Conservation (phyloP, 225 moss, liverwort and hornwort genomes). For the Asterella californica region DNA sequence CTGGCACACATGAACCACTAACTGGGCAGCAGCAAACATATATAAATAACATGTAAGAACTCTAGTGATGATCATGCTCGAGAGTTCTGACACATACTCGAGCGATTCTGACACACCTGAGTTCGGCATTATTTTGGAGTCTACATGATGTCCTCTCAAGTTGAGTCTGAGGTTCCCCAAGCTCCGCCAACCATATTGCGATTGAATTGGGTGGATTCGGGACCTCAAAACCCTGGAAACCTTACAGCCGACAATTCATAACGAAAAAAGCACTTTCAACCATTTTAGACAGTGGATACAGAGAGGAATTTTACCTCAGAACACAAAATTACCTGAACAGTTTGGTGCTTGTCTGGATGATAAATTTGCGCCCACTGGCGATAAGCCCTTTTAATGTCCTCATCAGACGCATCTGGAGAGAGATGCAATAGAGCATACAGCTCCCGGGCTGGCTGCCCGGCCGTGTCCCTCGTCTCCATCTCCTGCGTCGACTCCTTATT, state of each 20-base stretch:
- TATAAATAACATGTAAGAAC: neutral
- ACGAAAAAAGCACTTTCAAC: neutral
- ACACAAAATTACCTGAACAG: constrained; percentile 57
- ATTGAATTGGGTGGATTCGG: neutral
- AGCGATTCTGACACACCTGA: neutral
- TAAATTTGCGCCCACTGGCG: constrained; percentile 97
- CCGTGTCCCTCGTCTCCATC: constrained; percentile 46
- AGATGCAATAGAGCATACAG: constrained; percentile 93
- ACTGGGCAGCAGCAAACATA: neutral
- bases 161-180: too few relatives aligned
- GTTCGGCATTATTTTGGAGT: neutral
- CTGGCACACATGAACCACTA: too few relatives aligned
- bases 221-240: neutral
- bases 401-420: constrained; percentile 90
- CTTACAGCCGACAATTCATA: neutral
- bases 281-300: neutral
- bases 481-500: neutral
- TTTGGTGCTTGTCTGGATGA: constrained; percentile 95
- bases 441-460: constrained; percentile 59
- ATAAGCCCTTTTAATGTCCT: constrained; percentile 87
- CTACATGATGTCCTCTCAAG: neutral
- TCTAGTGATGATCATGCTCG: neutral
- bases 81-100: too few relatives aligned
- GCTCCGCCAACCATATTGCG: neutral
- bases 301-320: neutral